Evolutionary conservation across 106 monocot genomes (phyloP).

Genomic region (Hemerocallis citrina): DNA sequence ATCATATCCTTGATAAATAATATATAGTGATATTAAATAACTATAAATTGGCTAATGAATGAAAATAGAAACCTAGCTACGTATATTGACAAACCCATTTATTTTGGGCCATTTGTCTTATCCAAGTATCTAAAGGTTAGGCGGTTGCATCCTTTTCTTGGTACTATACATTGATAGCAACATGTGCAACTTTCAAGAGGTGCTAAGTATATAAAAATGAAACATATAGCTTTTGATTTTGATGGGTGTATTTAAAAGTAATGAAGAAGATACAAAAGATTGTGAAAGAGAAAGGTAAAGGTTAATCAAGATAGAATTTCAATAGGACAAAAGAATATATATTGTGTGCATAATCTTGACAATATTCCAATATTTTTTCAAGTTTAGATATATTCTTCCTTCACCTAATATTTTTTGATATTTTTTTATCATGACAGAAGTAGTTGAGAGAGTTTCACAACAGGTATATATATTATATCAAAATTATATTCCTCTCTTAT

Average conservation of each 20-base stretch:
- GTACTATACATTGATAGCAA: conserved; percentile 19
- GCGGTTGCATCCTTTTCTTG: conserved; percentile 20
- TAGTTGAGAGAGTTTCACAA: too few species aligned
- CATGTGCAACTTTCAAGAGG: conserved; percentile 6
- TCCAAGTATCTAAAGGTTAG: conserved; percentile 12
- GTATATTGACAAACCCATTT: neutral
- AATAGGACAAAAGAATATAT: conserved; percentile 8
- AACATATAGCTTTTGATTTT: conserved; percentile 7
- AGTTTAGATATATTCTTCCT: neutral
- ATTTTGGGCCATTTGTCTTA: conserved; percentile 4
- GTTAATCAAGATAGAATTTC: neutral
- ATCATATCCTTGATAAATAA: too few species aligned
- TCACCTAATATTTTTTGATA: neutral
- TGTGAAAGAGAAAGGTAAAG: neutral
- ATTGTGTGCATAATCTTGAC: neutral
- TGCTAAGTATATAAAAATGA: conserved; percentile 1
- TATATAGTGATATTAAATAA: too few species aligned
- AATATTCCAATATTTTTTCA: too few species aligned
- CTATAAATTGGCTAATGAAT: neutral
- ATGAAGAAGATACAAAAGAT: conserved; percentile 3
- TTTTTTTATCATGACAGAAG: too few species aligned
- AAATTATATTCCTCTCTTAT: too few species aligned
- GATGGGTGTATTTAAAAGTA: conserved; percentile 6
- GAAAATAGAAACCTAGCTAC: neutral
- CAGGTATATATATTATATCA: too few species aligned